phyloP scores from a whole-genome alignment of 495 filamentous ascomycete species.

The Neurospora sp. region DNA sequence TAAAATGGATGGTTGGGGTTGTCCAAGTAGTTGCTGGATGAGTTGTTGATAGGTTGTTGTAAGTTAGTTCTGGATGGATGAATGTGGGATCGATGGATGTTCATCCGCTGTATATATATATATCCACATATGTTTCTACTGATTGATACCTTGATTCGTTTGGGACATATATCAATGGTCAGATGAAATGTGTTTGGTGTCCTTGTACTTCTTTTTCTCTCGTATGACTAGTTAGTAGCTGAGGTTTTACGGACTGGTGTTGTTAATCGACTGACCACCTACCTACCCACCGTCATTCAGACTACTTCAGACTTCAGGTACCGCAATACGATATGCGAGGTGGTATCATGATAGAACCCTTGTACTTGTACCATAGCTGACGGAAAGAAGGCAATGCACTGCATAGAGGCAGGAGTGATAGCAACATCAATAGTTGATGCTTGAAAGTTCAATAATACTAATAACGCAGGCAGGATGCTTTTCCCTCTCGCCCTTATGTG shows the following conservation, averaged over 20 bases:
- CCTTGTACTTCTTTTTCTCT: too few relatives aligned
- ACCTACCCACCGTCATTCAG: too few relatives aligned
- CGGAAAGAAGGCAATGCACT: too few relatives aligned
- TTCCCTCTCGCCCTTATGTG: not conserved
- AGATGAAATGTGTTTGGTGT: not conserved
- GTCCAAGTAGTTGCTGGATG: not conserved
- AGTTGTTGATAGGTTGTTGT: not conserved
- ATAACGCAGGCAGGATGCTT: not conserved
- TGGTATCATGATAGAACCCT: too few relatives aligned
- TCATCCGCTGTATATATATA: not conserved
- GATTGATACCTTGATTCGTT: not conserved
- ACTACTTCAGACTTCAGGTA: too few relatives aligned
- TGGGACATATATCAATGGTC: not conserved
- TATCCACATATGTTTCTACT: not conserved
- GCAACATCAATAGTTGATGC: not conserved
- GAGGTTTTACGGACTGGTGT: too few relatives aligned
- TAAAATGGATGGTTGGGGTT: not conserved
- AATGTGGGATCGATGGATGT: not conserved
- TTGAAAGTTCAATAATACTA: not conserved
- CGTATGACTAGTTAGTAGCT: too few relatives aligned
- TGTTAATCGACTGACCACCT: too few relatives aligned
- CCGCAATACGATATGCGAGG: not conserved
- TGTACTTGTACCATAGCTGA: too few relatives aligned
- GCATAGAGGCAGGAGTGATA: not conserved
- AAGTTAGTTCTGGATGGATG: not conserved